Evolutionary conservation across 345 rosid genomes (phyloP).

Genomic region (Noccaea bulbosa): DNA sequence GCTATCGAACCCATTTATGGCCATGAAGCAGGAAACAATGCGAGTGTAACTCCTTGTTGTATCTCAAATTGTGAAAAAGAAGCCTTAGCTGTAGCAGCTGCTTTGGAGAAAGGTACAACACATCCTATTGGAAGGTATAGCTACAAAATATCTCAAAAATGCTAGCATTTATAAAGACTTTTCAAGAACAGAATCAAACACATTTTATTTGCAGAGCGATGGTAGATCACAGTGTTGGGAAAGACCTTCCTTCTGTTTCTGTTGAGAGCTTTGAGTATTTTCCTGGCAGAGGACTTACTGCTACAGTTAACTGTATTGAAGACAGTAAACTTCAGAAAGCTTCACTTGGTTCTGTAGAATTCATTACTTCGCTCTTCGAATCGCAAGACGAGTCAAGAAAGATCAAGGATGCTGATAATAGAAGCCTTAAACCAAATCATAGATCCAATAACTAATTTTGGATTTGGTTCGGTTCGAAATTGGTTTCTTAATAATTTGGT

Average conservation of each 20-base stretch:
- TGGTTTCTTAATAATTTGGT: too few species aligned
- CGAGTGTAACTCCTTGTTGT: constrained; percentile 59
- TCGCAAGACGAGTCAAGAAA: constrained; percentile 67
- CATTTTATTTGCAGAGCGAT: constrained; percentile 62
- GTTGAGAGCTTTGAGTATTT: constrained; percentile 81
- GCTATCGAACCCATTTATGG: constrained; percentile 93
- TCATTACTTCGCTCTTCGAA: constrained; percentile 70
- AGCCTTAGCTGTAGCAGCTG: constrained; percentile 97
- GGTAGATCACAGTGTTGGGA: constrained; percentile 83
- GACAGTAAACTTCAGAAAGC: constrained; percentile 59
- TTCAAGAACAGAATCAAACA: not conserved
- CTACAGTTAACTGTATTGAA: constrained; percentile 64
- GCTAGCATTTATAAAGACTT: not conserved
- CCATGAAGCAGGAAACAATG: constrained; percentile 49
- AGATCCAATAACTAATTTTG: too few species aligned
- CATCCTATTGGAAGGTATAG: constrained; percentile 93
- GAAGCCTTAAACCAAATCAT: not conserved
- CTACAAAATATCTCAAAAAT: not conserved
- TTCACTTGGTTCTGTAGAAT: constrained; percentile 91
- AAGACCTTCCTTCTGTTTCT: constrained; percentile 78
- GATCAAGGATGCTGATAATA: constrained; percentile 61
- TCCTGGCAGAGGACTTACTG: constrained; percentile 90
- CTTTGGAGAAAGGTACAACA: constrained; percentile 97
- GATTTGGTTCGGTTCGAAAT: too few species aligned
- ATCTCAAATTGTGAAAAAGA: constrained; percentile 78